These are phyloP conservation scores for Trypanosoma mega DNA, from an alignment of 208 protist genomes.

Conservation along the genomic window DNA sequence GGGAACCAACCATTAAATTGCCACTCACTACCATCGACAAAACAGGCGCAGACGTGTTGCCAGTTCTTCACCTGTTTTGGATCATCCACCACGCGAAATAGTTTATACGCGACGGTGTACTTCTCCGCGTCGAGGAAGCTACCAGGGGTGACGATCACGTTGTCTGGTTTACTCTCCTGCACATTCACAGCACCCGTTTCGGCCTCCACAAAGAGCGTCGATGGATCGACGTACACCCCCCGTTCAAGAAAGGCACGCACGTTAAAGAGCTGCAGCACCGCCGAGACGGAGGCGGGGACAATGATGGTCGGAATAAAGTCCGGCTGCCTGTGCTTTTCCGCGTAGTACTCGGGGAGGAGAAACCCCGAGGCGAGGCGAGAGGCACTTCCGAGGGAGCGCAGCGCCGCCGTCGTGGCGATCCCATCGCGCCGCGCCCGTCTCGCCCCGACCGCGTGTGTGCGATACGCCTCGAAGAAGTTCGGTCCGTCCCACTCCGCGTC, in stretches of 20 bases:
- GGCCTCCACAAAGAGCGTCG: conserved; percentile 62
- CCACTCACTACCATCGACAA: conserved; percentile 79
- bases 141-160: conserved; percentile 66
- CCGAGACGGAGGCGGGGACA: conserved; percentile 61
- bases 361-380: conserved; percentile 56
- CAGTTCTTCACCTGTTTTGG: conserved; percentile 68
- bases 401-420: background rate
- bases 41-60: conserved; percentile 82
- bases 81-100: conserved; percentile 84
- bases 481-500: conserved; percentile 29
- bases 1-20: conserved; percentile 79
- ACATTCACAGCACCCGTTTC: conserved; percentile 69
- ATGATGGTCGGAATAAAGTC: conserved; percentile 89
- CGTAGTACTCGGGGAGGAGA: conserved; percentile 36
- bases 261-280: conserved; percentile 83
- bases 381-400: conserved; percentile 34
- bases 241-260: conserved; percentile 78
- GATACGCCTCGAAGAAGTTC: conserved; percentile 45
- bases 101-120: conserved; percentile 61
- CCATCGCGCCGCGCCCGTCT: background rate
- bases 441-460: conserved; percentile 2
- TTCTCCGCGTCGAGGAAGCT: conserved; percentile 70
- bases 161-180: conserved; percentile 66
- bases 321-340: conserved; percentile 37
- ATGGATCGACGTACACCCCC: conserved; percentile 77